Evolutionary conservation across 768 basidiomycete species (phyloP), one percentile per base, ranked within the genome.

Genomic region (Russula earlei): DNA sequence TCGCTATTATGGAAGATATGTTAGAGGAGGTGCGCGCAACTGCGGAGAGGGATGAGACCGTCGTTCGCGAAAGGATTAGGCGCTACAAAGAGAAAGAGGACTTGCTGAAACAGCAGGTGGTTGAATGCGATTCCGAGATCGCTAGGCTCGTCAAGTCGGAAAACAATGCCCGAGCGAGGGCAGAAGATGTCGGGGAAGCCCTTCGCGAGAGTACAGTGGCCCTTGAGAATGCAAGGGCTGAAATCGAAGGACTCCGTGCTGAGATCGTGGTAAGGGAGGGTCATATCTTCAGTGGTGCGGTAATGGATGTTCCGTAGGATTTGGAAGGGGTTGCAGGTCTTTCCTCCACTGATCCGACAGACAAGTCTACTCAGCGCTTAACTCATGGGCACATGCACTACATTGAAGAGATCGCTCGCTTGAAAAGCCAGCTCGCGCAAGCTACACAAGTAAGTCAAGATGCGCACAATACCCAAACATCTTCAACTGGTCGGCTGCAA

Each of bases 151-250:
- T 72, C 45, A 81, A 82, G 64, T 75, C 82, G 0, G 90, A 92
- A 65, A 74, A 72, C 14, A 67, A 69, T 41, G 81, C 85, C 1
- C 79, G 84, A 56, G 68, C 70, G 29, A 78, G 91, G 27, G 75
- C 91, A 0, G 85, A 84, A 55, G 95, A 99, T 67, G 78, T 92
- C 20, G 92, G 95, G 67, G 88, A 87, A 63, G 95, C 95, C 2
- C 72, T 98, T 38, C 75, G 85, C 60, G 93, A 97, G 72, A 91
- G 87, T 62, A 85, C 84, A 3, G 76, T 82, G 43, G 90, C 94
- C 0, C 76, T 98, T 10, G 94, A 98, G 68, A 86, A 85, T 63
- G 88, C 93, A 5, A 74, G 88, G 53, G 89, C 88, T 14, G 95
- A 99, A 69, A 86, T 97, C 12, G 95, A 99, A 71, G 67, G 69